phyloP scores from a whole-genome alignment of 2,329 filamentous ascomycete species.

The Metarhizium album region DNA sequence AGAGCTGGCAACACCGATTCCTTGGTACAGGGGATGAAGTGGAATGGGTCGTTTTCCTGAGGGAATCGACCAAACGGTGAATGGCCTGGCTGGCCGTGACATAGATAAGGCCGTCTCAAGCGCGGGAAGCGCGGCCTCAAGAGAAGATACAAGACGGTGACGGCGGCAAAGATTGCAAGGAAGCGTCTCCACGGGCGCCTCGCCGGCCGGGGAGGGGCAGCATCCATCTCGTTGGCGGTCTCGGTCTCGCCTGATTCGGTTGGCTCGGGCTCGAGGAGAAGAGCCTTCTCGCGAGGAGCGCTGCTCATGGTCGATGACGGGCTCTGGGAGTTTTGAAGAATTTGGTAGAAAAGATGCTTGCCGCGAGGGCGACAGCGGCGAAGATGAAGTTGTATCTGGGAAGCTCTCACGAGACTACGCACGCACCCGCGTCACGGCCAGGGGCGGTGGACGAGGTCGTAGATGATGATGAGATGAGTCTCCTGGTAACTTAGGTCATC shows the following conservation, averaged over 20 bases:
- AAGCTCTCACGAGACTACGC: not conserved
- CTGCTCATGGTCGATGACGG: not conserved
- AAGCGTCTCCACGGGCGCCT: not conserved
- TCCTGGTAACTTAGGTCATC: too few relatives aligned
- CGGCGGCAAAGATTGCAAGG: constrained; percentile 1
- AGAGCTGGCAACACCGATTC: constrained; percentile 29
- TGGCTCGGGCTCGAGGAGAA: not conserved
- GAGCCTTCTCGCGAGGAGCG: not conserved
- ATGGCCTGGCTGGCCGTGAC: not conserved
- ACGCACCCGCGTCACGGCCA: not conserved
- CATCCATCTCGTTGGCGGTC: not conserved
- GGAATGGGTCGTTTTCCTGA: constrained; percentile 31
- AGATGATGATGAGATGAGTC: too few relatives aligned
- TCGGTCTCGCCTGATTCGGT: not conserved
- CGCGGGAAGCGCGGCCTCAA: not conserved
- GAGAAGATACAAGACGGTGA: constrained; percentile 1
- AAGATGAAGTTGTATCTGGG: not conserved
- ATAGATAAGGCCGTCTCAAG: constrained; percentile 4
- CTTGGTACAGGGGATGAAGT: constrained; percentile 35
- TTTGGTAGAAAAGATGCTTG: not conserved
- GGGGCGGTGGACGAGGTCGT: not conserved
- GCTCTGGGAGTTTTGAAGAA: not conserved
- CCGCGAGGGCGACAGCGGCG: not conserved
- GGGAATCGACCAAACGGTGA: constrained; percentile 24
- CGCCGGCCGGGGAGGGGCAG: not conserved